Percentiles rank a stretch among this genome's conserved stretches.
These are phyloP conservation scores for Podila clonocystis DNA, from an alignment of 192 early-diverging fungal species.

Conservation along the genomic window DNA sequence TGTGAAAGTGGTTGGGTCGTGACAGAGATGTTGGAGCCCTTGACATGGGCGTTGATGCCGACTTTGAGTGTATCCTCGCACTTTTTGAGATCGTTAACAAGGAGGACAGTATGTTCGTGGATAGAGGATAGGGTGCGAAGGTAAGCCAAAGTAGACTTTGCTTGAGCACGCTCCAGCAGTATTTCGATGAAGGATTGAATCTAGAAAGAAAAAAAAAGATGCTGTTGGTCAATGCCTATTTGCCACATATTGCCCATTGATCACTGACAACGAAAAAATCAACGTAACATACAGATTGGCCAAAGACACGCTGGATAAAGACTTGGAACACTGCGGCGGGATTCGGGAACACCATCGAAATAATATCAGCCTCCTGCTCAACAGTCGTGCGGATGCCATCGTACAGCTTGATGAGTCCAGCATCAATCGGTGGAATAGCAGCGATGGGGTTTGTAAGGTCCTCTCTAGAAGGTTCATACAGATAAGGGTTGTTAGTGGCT, in stretches of 20 bases:
- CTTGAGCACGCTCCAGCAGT: constrained; percentile 75
- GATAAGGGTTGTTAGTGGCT: constrained; percentile 5
- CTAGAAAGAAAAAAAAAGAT: constrained; percentile 44
- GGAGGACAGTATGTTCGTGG: constrained; percentile 76
- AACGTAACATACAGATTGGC: constrained; percentile 78
- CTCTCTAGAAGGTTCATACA: constrained; percentile 29
- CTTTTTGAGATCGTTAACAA: constrained; percentile 81
- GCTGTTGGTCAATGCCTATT: background rate
- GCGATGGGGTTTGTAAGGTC: constrained; percentile 61
- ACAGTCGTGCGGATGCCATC: constrained; percentile 86
- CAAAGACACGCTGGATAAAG: constrained; percentile 95
- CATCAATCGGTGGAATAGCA: constrained; percentile 73
- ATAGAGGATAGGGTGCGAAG: constrained; percentile 79
- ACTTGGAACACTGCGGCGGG: constrained; percentile 90
- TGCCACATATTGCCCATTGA: background rate
- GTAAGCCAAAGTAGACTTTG: constrained; percentile 80
- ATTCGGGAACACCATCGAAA: constrained; percentile 95
- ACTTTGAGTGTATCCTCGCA: constrained; percentile 71
- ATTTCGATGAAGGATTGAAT: constrained; percentile 91
- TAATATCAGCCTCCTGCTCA: constrained; percentile 88
- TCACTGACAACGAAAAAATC: background rate
- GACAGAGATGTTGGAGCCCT: constrained; percentile 51
- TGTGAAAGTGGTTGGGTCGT: constrained; percentile 67
- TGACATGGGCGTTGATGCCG: constrained; percentile 56
- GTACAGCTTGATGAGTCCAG: constrained; percentile 79